These are phyloP conservation scores for Sistotremastrum niveocremeum DNA, from an alignment of 768 basidiomycete genomes.

Conservation along the genomic window DNA sequence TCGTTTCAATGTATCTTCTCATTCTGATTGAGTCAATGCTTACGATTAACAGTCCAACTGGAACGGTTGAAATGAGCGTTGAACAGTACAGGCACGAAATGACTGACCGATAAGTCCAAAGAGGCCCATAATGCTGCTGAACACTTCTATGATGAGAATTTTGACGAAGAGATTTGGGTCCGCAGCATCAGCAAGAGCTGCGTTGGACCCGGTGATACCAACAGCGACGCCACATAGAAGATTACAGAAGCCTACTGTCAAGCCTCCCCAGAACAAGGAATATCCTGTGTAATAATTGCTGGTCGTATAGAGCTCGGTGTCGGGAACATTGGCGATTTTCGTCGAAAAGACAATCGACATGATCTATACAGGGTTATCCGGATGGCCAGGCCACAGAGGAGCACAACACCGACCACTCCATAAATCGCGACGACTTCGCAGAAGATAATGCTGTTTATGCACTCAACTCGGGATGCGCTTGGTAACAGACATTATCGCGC, in stretches of 20 bases:
- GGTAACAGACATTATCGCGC: conserved; percentile 6
- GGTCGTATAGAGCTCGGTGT: conserved; percentile 60
- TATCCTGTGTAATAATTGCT: conserved; percentile 92
- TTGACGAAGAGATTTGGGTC: conserved; percentile 94
- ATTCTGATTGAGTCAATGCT: conserved; percentile 44
- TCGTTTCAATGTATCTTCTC: conserved; percentile 20
- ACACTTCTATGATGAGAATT: conserved; percentile 92
- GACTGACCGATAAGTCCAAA: conserved; percentile 84
- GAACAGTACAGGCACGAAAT: not conserved
- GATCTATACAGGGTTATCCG: conserved; percentile 35
- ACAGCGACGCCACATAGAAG: conserved; percentile 90
- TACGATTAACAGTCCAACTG: conserved; percentile 76
- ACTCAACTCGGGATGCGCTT: no score
- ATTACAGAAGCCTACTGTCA: conserved; percentile 90
- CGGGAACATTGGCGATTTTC: conserved; percentile 51
- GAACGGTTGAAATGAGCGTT: not conserved
- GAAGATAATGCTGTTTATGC: conserved; percentile 73
- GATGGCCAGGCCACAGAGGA: not conserved
- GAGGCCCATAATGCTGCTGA: conserved; percentile 80
- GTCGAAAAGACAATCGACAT: conserved; percentile 94
- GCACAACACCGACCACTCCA: conserved; percentile 55
- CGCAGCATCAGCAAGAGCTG: conserved; percentile 88
- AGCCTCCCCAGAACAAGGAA: conserved; percentile 93
- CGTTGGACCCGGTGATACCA: conserved; percentile 90
- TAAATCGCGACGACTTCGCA: conserved; percentile 99